A percentile compares a stretch with the other conserved stretches of the same genome.
These are phyloP conservation scores for Flammula alnicola DNA, from an alignment of 1,284 basidiomycete genomes.

Conservation along the genomic window DNA sequence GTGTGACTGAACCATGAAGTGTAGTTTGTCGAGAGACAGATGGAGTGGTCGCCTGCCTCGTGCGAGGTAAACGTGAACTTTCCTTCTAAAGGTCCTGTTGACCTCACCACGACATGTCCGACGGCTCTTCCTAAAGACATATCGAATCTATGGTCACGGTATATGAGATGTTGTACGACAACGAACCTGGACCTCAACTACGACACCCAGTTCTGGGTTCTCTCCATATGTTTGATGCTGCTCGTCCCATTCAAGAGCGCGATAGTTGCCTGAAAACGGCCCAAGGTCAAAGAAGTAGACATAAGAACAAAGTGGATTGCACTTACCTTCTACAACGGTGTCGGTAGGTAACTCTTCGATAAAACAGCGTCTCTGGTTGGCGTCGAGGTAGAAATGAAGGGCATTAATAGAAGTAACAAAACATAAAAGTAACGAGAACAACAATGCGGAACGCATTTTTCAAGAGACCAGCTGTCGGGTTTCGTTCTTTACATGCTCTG, in stretches of 20 bases:
- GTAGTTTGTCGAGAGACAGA: conserved; percentile 92
- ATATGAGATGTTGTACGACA: neutral
- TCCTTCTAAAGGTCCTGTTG: conserved; percentile 87
- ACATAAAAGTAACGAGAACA: conserved; percentile 44
- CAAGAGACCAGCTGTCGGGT: neutral
- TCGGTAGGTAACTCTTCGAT: conserved; percentile 97
- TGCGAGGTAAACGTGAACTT: conserved; percentile 98
- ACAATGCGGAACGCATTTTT: conserved; percentile 39
- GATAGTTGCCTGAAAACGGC: conserved; percentile 78
- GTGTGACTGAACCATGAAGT: conserved; percentile 84
- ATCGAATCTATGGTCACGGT: neutral
- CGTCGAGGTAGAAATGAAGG: conserved; percentile 91
- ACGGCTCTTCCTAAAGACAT: conserved; percentile 72
- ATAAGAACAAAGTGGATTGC: neutral
- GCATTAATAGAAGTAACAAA: conserved; percentile 53
- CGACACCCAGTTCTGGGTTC: conserved; percentile 84
- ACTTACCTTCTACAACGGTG: conserved; percentile 92
- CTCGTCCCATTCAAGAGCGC: conserved; percentile 91
- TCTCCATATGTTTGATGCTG: conserved; percentile 69
- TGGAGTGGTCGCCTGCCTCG: conserved; percentile 95
- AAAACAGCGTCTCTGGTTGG: conserved; percentile 93
- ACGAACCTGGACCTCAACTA: conserved; percentile 86
- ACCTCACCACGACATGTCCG: conserved; percentile 82
- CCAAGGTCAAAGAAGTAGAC: neutral
- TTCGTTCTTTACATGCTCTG: no score